Conservation (phyloP, 2,329 filamentous ascomycete species). For the Botrytis fabae region DNA sequence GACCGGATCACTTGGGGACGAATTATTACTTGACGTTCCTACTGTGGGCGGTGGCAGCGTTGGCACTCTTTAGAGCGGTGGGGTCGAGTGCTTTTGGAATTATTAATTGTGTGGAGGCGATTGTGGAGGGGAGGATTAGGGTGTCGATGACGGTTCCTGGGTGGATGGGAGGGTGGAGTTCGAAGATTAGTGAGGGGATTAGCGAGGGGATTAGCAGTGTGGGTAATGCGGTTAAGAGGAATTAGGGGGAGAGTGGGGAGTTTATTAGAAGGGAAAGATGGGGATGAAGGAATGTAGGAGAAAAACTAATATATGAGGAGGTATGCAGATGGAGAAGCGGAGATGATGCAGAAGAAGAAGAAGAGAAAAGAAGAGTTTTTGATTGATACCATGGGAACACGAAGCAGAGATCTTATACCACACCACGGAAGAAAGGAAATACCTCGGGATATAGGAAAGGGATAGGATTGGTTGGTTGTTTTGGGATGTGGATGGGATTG, state of each 20-base stretch:
- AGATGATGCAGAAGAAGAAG: neutral
- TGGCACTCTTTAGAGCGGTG: constrained; percentile 85
- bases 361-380: neutral
- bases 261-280: neutral
- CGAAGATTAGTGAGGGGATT: constrained; percentile 36
- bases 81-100: constrained; percentile 80
- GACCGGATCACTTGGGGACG: constrained; percentile 65
- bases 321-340: neutral
- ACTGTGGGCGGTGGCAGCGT: constrained; percentile 82
- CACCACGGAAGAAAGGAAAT: constrained; percentile 10
- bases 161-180: constrained; percentile 38
- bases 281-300: neutral
- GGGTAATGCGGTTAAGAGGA: constrained; percentile 32
- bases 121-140: constrained; percentile 78
- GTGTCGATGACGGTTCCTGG: constrained; percentile 38
- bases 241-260: neutral
- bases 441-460: constrained; percentile 9
- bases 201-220: constrained; percentile 38
- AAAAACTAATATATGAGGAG: neutral
- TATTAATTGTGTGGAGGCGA: constrained; percentile 78
- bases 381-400: constrained; percentile 17
- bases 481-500: constrained; percentile 3
- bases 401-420: neutral
- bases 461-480: neutral
- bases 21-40: constrained; percentile 94